A percentile compares a stretch with the other conserved stretches of the same genome.
Conservation (phyloP, 2,329 filamentous ascomycete species). For the Helotiales sp. region DNA sequence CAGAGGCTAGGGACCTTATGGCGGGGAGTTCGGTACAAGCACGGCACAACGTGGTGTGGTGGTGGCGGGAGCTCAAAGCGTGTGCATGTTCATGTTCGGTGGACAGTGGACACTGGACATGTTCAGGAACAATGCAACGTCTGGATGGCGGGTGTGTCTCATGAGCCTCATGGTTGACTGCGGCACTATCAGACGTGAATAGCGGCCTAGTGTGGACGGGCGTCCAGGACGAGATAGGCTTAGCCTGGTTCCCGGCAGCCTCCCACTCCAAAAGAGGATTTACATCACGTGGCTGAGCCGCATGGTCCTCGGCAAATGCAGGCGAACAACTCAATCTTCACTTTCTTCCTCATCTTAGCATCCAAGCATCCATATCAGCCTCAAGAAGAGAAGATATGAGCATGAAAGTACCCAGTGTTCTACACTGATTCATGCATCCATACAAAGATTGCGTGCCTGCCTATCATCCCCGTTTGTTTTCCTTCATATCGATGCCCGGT, state of each 20-base stretch:
- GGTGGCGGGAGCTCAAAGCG: slow-evolving; percentile 5
- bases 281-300: too few species aligned
- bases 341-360: neutral
- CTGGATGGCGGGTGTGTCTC: slow-evolving; percentile 5
- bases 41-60: slow-evolving; percentile 26
- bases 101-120: slow-evolving; percentile 11
- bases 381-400: neutral
- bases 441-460: neutral
- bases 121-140: slow-evolving; percentile 19
- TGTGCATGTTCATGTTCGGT: too few species aligned
- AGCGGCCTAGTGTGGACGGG: too few species aligned
- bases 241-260: too few species aligned
- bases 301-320: neutral
- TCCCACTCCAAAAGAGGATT: too few species aligned
- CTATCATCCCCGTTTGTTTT: neutral
- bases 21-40: slow-evolving; percentile 26
- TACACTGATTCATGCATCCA: neutral
- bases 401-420: neutral
- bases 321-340: neutral
- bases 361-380: neutral
- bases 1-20: slow-evolving; percentile 21
- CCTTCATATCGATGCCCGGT: slow-evolving; percentile 5
- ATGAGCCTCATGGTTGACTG: slow-evolving; percentile 7
- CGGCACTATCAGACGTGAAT: too few species aligned
- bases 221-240: too few species aligned